Conservation (phyloP, 2,329 filamentous ascomycete species). For the Ophiocordyceps camponoti-floridani region DNA sequence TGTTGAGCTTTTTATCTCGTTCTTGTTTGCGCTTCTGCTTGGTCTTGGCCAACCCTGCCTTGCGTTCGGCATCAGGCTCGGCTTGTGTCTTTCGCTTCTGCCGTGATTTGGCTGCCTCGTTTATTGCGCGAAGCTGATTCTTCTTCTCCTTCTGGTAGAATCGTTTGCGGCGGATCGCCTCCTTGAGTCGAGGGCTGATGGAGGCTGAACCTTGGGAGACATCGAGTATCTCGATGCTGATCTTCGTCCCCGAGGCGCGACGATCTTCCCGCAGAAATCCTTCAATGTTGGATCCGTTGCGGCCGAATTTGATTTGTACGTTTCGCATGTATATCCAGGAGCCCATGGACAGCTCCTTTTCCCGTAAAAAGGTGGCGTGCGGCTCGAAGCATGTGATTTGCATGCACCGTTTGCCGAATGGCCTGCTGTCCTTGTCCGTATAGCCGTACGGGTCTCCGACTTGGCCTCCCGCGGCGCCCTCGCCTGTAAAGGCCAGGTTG, state of each 20-base stretch:
- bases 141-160: constrained; percentile 40
- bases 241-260: constrained; percentile 18
- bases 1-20: constrained; percentile 4
- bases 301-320: constrained; percentile 46
- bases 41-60: constrained; percentile 9
- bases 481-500: constrained; percentile 20
- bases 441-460: constrained; percentile 43
- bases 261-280: constrained; percentile 51
- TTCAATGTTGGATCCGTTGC: constrained; percentile 41
- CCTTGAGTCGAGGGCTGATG: constrained; percentile 30
- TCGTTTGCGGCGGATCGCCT: constrained; percentile 43
- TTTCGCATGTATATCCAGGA: constrained; percentile 53
- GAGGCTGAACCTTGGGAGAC: constrained; percentile 18
- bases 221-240: constrained; percentile 40
- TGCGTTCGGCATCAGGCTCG: constrained; percentile 2
- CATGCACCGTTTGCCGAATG: constrained; percentile 53
- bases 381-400: constrained; percentile 54
- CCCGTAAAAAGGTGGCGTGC: constrained; percentile 41
- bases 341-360: constrained; percentile 31
- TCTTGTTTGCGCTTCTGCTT: constrained; percentile 1
- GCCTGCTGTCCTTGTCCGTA: constrained; percentile 31
- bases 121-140: constrained; percentile 17
- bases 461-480: constrained; percentile 12
- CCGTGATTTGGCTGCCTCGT: constrained; percentile 16
- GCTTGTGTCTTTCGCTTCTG: constrained; percentile 18